Percentiles rank a stretch among this genome's conserved stretches.
Conservation (phyloP, 148 eudicot genomes). For the Spergularia marina region DNA sequence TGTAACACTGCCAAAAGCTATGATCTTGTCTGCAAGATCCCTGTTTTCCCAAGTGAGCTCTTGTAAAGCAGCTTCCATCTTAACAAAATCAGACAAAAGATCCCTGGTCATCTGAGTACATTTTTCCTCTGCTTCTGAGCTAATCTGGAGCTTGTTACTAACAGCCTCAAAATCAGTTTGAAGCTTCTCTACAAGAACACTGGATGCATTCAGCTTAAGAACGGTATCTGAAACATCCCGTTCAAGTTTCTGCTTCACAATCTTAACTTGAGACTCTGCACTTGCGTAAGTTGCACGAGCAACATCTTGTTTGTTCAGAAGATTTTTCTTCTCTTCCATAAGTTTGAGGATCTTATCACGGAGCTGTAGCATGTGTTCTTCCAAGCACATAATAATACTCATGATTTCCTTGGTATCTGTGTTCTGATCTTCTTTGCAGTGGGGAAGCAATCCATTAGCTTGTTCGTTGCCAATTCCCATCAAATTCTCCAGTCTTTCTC, state of each 20-base stretch:
- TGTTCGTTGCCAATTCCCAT: slow-evolving; percentile 36
- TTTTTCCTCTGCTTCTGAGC: slow-evolving; percentile 58
- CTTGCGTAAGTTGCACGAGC: slow-evolving; percentile 40
- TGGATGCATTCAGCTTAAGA: slow-evolving; percentile 45
- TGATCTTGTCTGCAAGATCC: slow-evolving; percentile 49
- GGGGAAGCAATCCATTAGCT: slow-evolving; percentile 21
- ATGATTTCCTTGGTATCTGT: slow-evolving; percentile 25
- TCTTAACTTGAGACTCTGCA: slow-evolving; percentile 43
- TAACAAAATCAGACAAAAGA: slow-evolving; percentile 54
- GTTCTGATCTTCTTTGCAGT: slow-evolving; percentile 19
- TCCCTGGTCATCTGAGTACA: slow-evolving; percentile 38
- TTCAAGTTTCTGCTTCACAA: slow-evolving; percentile 50
- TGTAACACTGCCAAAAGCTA: slow-evolving; percentile 40
- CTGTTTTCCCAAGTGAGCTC: slow-evolving; percentile 47
- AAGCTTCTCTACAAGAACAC: slow-evolving; percentile 51
- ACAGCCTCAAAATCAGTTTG: slow-evolving; percentile 53
- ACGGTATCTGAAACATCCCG: slow-evolving; percentile 42
- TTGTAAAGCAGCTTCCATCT: slow-evolving; percentile 53
- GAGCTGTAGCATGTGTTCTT: slow-evolving; percentile 46
- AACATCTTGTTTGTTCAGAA: slow-evolving; percentile 45
- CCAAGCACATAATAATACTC: slow-evolving; percentile 40
- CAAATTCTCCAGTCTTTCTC: slow-evolving; percentile 47
- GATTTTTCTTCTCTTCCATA: slow-evolving; percentile 50
- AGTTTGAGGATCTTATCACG: slow-evolving; percentile 37
- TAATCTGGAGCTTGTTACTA: slow-evolving; percentile 42